Base-by-base conservation (phyloP, 805 yeast species). In the Metschnikowia chrysomelidarum region DNA sequence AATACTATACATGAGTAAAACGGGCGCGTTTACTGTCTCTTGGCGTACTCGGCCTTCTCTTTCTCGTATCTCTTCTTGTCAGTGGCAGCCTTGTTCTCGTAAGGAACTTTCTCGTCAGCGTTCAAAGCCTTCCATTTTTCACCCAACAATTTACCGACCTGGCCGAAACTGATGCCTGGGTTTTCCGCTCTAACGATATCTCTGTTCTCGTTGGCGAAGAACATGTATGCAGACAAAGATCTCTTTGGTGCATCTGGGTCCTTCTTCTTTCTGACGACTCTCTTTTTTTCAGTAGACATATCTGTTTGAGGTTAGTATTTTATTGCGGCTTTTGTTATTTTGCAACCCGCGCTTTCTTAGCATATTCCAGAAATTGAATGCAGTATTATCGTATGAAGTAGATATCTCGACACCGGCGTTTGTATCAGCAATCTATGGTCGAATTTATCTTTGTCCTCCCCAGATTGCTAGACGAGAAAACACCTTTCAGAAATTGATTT, bases 221-320 rank as follows among this genome's bases (percentile, higher is more conserved):
- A 91, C 98, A 93, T 89, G 81, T 91, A 93, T 32, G 98, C 96
- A 43, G 97, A 87, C 62, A 93, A 73, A 17, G 97, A 87, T 70
- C 98, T 87, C 87, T 93, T 93, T 66, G 98, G 98, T 49, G 98
- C 98, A 67, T 91, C 89, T 73, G 98, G 96, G 67, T 87, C 95
- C 73, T 68, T 68, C 71, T 67, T 68, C 57, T 67, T 67, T 65
- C 73, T 67, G 38, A 67, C 53, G 36, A 68, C 40, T 49, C 61
- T 68, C 59, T 64, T 67, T 52, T 59, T 68, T 53, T 68, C 73
- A 42, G 68, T 48, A 25, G 52, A 48, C 52, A 48, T 44, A 34
- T 27, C 45, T 41, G 19, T 11, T 4, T 10, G 11, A n/a, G 21
- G 39, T 39, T 39, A 39, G 43, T 39, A 39, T 7, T n/a, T 24